phyloP scores from a whole-genome alignment of 208 protist genomes.

The Trypanosoma boissoni region DNA sequence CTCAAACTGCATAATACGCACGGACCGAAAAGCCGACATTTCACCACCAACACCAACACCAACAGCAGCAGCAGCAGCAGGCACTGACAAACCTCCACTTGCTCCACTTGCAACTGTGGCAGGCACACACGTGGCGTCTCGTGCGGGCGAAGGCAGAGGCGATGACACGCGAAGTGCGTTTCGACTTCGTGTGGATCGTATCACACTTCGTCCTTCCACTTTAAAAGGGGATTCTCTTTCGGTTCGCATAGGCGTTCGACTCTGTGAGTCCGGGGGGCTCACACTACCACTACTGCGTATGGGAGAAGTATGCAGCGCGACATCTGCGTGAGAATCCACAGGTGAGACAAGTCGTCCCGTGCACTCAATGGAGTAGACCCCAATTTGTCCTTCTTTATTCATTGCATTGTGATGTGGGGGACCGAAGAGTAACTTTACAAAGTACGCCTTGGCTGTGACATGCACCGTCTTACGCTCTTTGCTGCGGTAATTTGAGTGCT shows the following conservation, averaged over 20 bases:
- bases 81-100: no score
- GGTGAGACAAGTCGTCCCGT: conserved; percentile 30
- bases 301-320: no score
- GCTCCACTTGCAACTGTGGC: no score
- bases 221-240: no score
- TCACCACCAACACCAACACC: neutral
- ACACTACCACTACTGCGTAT: no score
- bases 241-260: no score
- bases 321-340: conserved; percentile 22
- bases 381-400: conserved; percentile 76
- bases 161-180: no score
- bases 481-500: conserved; percentile 67
- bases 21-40: conserved; percentile 54
- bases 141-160: no score
- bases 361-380: conserved; percentile 84
- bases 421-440: conserved; percentile 86
- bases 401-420: conserved; percentile 60
- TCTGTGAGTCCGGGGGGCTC: no score
- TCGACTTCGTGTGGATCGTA: no score
- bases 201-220: no score
- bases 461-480: conserved; percentile 91
- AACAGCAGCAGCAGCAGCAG: neutral
- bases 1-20: conserved; percentile 83
- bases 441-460: conserved; percentile 76
- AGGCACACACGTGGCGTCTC: no score